These are phyloP conservation scores for Bryopsis sp. DNA, from an alignment of 139 green algal genomes.

Conservation along the genomic window DNA sequence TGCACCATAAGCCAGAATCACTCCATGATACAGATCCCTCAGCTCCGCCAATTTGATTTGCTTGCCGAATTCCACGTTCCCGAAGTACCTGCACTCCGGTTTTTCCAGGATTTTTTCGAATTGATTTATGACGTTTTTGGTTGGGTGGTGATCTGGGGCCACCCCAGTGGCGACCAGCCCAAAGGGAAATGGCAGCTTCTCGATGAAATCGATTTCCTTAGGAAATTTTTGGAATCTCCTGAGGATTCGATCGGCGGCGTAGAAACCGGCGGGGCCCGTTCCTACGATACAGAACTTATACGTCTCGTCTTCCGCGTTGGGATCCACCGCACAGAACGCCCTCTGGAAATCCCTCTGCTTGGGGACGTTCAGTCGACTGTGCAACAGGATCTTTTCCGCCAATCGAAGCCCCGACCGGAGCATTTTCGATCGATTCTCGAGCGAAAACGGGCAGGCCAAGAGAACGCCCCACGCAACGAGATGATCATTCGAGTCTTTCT, in stretches of 20 bases:
- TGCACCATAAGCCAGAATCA: constrained; percentile 83
- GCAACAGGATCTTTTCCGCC: too few species aligned
- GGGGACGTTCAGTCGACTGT: too few species aligned
- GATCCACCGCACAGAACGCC: too few species aligned
- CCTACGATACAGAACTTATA: constrained; percentile 72
- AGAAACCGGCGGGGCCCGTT: constrained; percentile 78
- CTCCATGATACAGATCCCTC: constrained; percentile 58
- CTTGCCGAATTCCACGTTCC: constrained; percentile 60
- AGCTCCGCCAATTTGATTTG: constrained; percentile 66
- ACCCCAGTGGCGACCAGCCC: constrained; percentile 89
- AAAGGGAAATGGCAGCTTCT: constrained; percentile 85
- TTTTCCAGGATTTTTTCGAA: constrained; percentile 55
- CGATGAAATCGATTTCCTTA: constrained; percentile 24
- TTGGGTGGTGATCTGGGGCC: constrained; percentile 91
- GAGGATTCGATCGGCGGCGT: constrained; percentile 50
- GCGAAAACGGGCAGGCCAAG: too few species aligned
- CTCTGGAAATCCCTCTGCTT: too few species aligned
- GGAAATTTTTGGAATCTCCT: background rate
- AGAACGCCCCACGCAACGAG: too few species aligned
- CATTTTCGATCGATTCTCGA: too few species aligned
- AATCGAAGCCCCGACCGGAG: too few species aligned
- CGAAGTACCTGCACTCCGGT: constrained; percentile 57
- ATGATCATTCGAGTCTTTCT: too few species aligned
- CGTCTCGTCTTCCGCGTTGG: too few species aligned
- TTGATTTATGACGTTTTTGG: constrained; percentile 92